Evolutionary conservation across 1,284 basidiomycete genomes (phyloP).

Genomic region (Cutaneotrichosporon daszewskae): DNA sequence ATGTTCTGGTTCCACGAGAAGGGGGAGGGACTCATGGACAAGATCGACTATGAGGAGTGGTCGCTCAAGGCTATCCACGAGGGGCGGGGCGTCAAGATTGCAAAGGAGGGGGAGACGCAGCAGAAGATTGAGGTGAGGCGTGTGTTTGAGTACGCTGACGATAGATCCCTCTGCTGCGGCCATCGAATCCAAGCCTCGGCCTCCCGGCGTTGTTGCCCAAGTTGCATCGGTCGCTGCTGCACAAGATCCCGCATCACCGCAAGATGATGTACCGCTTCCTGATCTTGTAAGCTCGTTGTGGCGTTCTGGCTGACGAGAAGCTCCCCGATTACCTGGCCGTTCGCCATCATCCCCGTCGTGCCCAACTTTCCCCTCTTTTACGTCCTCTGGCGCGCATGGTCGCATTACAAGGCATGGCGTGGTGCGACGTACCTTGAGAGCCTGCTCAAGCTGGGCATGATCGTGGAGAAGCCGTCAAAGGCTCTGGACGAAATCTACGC

Average conservation of each 20-base stretch:
- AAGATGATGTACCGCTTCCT: conserved; percentile 38
- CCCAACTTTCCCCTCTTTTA: conserved; percentile 52
- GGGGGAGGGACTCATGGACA: conserved; percentile 47
- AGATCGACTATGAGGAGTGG: conserved; percentile 48
- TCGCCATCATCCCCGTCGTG: conserved; percentile 50
- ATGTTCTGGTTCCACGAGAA: conserved; percentile 43
- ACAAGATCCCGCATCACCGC: conserved; percentile 42
- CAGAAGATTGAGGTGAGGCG: conserved; percentile 33
- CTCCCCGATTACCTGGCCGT: conserved; percentile 43
- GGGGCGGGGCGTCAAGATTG: conserved; percentile 33
- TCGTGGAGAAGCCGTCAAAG: conserved; percentile 28
- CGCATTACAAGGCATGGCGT: conserved; percentile 48
- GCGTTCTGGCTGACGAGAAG: conserved; percentile 11
- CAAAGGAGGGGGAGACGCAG: conserved; percentile 23
- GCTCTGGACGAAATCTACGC: conserved; percentile 30
- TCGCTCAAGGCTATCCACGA: conserved; percentile 38
- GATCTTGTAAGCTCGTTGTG: conserved; percentile 18
- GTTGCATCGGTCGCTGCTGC: conserved; percentile 34
- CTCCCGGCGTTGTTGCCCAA: conserved; percentile 35
- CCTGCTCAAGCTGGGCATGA: conserved; percentile 38
- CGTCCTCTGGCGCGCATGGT: conserved; percentile 51
- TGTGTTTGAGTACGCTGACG: too few species aligned
- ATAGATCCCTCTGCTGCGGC: conserved; percentile 41
- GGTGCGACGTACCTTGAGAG: conserved; percentile 42
- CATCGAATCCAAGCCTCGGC: conserved; percentile 23